Conservation (phyloP, 2,329 filamentous ascomycete species). For the Alternaria sp. region DNA sequence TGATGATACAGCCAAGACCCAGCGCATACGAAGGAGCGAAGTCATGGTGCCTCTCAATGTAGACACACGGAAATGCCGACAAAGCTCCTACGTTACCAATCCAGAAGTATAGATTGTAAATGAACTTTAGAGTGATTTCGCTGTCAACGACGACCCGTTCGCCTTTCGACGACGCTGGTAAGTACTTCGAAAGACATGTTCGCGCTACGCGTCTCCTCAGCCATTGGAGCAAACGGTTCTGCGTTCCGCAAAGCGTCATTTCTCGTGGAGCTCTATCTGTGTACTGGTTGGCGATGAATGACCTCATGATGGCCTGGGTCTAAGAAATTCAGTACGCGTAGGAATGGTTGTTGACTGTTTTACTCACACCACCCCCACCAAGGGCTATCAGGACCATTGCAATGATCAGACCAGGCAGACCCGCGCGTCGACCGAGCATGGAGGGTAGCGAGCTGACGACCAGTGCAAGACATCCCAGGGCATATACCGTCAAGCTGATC, state of each 20-base stretch:
- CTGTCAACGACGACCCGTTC: conserved; percentile 44
- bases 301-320: conserved; percentile 43
- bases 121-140: conserved; percentile 46
- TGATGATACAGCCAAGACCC: conserved; percentile 67
- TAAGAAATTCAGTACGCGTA: neutral
- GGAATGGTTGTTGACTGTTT: neutral
- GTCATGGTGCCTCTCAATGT: conserved; percentile 70
- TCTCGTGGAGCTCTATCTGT: conserved; percentile 25
- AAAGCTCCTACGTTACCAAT: conserved; percentile 70
- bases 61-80: conserved; percentile 67
- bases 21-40: conserved; percentile 72
- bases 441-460: conserved; percentile 28
- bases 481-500: conserved; percentile 39
- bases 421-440: conserved; percentile 28
- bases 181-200: neutral
- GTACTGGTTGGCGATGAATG: conserved; percentile 49
- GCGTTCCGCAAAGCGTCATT: conserved; percentile 5
- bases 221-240: neutral
- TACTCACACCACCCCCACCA: conserved; percentile 43
- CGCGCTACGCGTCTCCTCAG: neutral
- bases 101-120: conserved; percentile 52
- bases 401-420: conserved; percentile 33
- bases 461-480: conserved; percentile 29
- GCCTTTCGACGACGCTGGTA: conserved; percentile 26
- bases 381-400: conserved; percentile 49